Evolutionary conservation across 192 early-diverging fungal species (phyloP).

Genomic region (Rhizoclosmatium sp.): DNA sequence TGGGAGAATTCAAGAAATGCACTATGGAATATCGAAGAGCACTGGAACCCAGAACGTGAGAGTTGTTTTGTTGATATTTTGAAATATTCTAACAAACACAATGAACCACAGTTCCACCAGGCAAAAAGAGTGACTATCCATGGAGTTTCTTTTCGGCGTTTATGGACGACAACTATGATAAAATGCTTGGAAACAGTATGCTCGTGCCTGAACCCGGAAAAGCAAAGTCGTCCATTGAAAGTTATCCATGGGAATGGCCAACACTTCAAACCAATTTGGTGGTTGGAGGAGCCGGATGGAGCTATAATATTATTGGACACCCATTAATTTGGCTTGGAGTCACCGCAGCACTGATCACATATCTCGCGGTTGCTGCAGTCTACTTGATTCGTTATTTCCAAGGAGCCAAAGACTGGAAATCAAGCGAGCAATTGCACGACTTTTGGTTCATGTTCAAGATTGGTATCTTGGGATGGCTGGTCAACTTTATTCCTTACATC

Average conservation of each 20-base stretch:
- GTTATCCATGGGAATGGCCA: conserved; percentile 89
- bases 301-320: conserved; percentile 91
- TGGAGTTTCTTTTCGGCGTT: conserved; percentile 84
- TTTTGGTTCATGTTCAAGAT: conserved; percentile 77
- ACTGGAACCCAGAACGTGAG: conserved; percentile 77
- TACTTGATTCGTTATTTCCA: conserved; percentile 63
- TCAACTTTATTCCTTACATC: conserved; percentile 94
- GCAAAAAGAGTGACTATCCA: conserved; percentile 66
- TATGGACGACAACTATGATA: conserved; percentile 88
- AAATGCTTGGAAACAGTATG: conserved; percentile 97
- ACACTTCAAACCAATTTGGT: conserved; percentile 82
- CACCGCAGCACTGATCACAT: conserved; percentile 60
- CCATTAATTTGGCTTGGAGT: conserved; percentile 90
- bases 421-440: conserved; percentile 60
- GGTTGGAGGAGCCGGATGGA: conserved; percentile 92
- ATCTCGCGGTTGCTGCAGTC: conserved; percentile 45
- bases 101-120: conserved; percentile 68
- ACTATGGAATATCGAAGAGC: conserved; percentile 94
- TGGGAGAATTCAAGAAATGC: conserved; percentile 50
- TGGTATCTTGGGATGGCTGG: conserved; percentile 84
- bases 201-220: conserved; percentile 92
- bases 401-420: neutral
- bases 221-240: conserved; percentile 77
- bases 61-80: neutral
- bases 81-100: neutral